Conservation (phyloP, 352 stramenopile genomes). For the Pythium aristosporum region DNA sequence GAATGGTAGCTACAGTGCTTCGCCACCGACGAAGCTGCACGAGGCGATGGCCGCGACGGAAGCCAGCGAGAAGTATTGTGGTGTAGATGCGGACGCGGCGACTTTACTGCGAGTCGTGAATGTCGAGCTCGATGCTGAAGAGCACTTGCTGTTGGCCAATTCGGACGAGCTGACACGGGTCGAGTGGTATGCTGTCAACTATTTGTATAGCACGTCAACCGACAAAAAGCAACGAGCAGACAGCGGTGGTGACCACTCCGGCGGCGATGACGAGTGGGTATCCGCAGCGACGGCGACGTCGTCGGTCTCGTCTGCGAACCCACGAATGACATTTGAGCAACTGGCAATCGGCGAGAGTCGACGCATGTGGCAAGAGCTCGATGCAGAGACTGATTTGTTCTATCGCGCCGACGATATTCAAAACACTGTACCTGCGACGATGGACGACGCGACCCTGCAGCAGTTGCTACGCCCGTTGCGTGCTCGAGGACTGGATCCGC, state of each 20-base stretch:
- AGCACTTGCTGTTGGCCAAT: slow-evolving; percentile 80
- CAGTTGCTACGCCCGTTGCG: slow-evolving; percentile 33
- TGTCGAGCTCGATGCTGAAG: slow-evolving; percentile 72
- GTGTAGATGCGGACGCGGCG: slow-evolving; percentile 40
- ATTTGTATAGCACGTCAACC: slow-evolving; percentile 60
- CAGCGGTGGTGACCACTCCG: neutral
- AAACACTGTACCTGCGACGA: neutral
- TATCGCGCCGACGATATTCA: slow-evolving; percentile 15
- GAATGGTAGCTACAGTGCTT: slow-evolving; percentile 27
- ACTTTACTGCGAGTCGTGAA: slow-evolving; percentile 53
- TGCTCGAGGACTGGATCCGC: slow-evolving; percentile 51
- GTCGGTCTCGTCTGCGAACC: neutral
- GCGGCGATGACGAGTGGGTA: slow-evolving; percentile 24
- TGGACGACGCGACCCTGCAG: slow-evolving; percentile 7
- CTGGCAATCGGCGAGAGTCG: slow-evolving; percentile 15
- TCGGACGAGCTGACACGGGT: slow-evolving; percentile 81
- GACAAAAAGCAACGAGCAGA: slow-evolving; percentile 39
- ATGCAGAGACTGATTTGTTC: slow-evolving; percentile 21
- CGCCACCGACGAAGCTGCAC: slow-evolving; percentile 10
- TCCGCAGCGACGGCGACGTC: slow-evolving; percentile 22
- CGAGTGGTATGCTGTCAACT: slow-evolving; percentile 86
- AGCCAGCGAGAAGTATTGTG: slow-evolving; percentile 46
- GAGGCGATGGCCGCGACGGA: slow-evolving; percentile 42
- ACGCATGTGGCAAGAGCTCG: slow-evolving; percentile 22
- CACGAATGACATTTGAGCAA: slow-evolving; percentile 21